A percentile compares a stretch with the other conserved stretches of the same genome.
Evolutionary conservation across 1,284 basidiomycete species (phyloP).

Genomic region (Pisolithus thermaeus): DNA sequence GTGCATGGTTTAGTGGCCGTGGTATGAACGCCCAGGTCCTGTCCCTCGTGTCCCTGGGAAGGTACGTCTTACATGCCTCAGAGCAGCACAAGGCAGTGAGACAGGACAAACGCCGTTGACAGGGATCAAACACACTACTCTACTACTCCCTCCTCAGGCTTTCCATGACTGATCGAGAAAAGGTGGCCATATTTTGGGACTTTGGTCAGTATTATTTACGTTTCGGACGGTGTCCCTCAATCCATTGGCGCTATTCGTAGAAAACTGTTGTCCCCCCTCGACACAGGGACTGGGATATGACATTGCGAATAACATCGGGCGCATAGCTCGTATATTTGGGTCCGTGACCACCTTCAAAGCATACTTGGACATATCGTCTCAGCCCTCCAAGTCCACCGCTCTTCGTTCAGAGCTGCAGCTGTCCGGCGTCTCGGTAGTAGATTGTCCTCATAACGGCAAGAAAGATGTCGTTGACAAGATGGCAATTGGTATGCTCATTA

Average conservation of each 20-base stretch:
- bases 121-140: neutral
- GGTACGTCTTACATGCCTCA: conserved; percentile 12
- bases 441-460: conserved; percentile 52
- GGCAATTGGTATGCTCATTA: too few species aligned
- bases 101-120: neutral
- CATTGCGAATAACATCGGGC: conserved; percentile 39
- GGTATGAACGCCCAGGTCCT: neutral
- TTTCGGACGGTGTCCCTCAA: neutral
- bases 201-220: conserved; percentile 37
- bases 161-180: conserved; percentile 29
- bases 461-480: conserved; percentile 42
- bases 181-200: conserved; percentile 60
- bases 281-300: conserved; percentile 39
- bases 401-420: conserved; percentile 54
- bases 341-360: conserved; percentile 45
- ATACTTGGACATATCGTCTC: conserved; percentile 41
- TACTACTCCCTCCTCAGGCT: conserved; percentile 4
- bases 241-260: conserved; percentile 25
- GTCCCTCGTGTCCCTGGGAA: neutral
- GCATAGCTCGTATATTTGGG: conserved; percentile 39
- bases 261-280: conserved; percentile 49
- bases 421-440: conserved; percentile 53
- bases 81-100: conserved; percentile 2
- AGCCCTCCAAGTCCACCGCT: conserved; percentile 22
- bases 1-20: neutral